Evolutionary conservation across 1,284 basidiomycete species (phyloP), one percentile per base, ranked within the genome.

Genomic region (Ceratobasidium papillatum): DNA sequence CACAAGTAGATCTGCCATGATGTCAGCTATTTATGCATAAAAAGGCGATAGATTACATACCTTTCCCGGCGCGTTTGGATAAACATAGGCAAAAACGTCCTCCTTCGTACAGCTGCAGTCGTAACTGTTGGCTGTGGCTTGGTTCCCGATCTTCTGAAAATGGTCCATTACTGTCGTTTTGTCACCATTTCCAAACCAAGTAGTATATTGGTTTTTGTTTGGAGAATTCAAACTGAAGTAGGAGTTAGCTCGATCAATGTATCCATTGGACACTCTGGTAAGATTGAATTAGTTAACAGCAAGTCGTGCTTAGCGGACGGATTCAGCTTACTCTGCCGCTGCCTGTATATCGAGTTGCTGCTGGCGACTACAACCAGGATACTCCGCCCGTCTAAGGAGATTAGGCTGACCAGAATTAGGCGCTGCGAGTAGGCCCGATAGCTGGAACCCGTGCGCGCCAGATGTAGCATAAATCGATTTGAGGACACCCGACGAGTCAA

Each of bases 71-170:
- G 34, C 14, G 45, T 61, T 25, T 0, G 75, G 63, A 43, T 59
- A 61, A 17, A 76, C 75, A 34, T 74, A 76, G 9, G 75, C 75
- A 62, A 32, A 74, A 4, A 49, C 14, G 22, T 59, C 63, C 2
- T 1, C 1, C 34, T 62, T 38, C 3, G 49, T 38, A 47, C 75
- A 74, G 11, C 36, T 43, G 54, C 75, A 76, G 32, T 76, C 75
- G 36, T 66, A 76, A 11, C 30, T 12, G 36, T 19, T 41, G 7
- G 34, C 22, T 3, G 56, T 59, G 5, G 56, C 56, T 22, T 59
- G 34, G 2, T 19, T 22, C 5, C 25, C 47, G 12, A 66, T 66
- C 25, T 52, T 52, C n/a, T 19, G 0, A 34, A 66, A 66, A 19
- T 66, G 64, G 4, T 22, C 9, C 9, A 9, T 14, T 12, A 64